phyloP scores from a whole-genome alignment of 2,329 filamentous ascomycete genomes.

The Chrysosporium queenslandicum region DNA sequence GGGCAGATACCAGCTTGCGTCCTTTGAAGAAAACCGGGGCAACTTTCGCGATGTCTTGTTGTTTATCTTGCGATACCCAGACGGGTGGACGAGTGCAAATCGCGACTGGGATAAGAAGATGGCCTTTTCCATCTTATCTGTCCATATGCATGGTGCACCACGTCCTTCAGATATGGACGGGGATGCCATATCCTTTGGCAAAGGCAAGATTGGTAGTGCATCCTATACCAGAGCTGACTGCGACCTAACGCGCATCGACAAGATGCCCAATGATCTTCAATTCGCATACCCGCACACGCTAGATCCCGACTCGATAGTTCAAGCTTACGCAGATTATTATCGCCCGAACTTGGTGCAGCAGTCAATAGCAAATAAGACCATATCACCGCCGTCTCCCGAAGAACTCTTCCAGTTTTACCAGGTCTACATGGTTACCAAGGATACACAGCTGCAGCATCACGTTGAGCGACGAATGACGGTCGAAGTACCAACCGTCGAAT shows the following conservation, averaged over 20 bases:
- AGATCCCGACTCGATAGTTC: neutral
- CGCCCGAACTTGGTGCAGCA: neutral
- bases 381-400: neutral
- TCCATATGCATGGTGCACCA: neutral
- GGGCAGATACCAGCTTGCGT: neutral
- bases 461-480: neutral
- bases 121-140: neutral
- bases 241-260: neutral
- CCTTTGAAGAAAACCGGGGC: neutral
- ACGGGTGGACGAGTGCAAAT: neutral
- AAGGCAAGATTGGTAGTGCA: neutral
- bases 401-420: neutral
- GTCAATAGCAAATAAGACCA: neutral
- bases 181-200: neutral
- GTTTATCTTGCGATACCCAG: neutral
- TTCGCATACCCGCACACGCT: neutral
- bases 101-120: neutral
- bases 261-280: neutral
- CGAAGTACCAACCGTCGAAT: neutral
- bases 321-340: neutral
- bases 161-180: neutral
- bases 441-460: neutral
- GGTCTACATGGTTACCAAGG: conserved; percentile 1
- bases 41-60: neutral
- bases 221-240: neutral